Base-by-base conservation (phyloP, 75 land plant genomes). In the Cupressus sempervirens region DNA sequence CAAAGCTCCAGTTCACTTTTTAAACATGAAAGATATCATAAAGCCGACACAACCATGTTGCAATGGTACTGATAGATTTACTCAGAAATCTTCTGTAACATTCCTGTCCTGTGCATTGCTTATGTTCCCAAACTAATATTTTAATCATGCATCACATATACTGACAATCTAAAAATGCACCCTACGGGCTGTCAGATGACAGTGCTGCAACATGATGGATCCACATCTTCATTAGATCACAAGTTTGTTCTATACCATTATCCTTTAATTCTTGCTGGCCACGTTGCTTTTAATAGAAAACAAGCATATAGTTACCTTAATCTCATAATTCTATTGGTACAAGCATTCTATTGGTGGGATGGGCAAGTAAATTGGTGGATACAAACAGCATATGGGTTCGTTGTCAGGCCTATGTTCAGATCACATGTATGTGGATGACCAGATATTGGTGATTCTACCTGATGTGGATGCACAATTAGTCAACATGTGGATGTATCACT, bases 401-500 rank as follows among this genome's bases (percentile, higher is more conserved):
- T 3, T 86, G 83, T 53, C 89, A 93, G 84, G 76, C 89, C 30
- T 86, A 89, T 29, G 83, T 95, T 26, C 97, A 94, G 68, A 80
- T 92, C 41, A n/a, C 50, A 43, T 93, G n/a, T 58, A 1, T 20
- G 0, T 58, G 65, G 2, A 23, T 23, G 65, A 23, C 7, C 26
- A 58, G 65, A 58, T 23, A 1, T 58, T 58, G n/a, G 0, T 58
- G 65, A 23, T 58, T 58, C n/a, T 0, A 58, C 5, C 26, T 20
- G 7, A 58, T 5, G 6, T 58, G 65, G 65, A 23, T 23, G n/a
- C 65, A 23, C 23, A 0, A 23, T 20, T n/a, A 20, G 0, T 18
- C 65, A 4, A 2, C 87, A 48, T 9, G 95, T 86, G 86, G 86
- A 15, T 93, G 94, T 91, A 90, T 73, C 9, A 89, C 83, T 74